Base-by-base conservation (phyloP, 805 yeast species). In the Candida verbasci region DNA sequence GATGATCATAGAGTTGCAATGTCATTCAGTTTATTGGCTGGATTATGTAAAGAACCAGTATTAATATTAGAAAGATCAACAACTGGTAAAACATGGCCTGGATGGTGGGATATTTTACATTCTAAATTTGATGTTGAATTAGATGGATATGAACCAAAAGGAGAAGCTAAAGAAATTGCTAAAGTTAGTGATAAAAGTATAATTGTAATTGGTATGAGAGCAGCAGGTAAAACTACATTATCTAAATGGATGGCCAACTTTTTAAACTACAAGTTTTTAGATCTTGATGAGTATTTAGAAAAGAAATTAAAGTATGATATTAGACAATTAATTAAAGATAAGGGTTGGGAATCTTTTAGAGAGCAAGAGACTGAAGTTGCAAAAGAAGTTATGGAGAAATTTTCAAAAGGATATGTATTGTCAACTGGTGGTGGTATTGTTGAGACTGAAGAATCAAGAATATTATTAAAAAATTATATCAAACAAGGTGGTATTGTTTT, bases 11-110 rank as follows among this genome's bases (percentile, higher is more conserved):
- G 98, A 53, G 97, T 93, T 20, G 98, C 98, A 8, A 93, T 93
- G 98, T 85, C 96, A 39, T 84, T 93, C 61, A 86, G 96, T 3
- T 68, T 93, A 41, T 65, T 93, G 36, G 91, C 96, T 3, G 87
- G 95, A 24, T 68, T 86, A 50, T 73, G 76, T 34, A 55, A 61
- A 30, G 68, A 66, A 3, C 80, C 85, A 1, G 91, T 84, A 1
- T 67, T 79, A 45, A 78, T 93, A 41, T 78, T 82, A 47, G 96
- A 91, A 54, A 79, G 97, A 62, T 76, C 83, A 17, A 87, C 97
- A 56, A 94, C 96, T 1, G 94, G 91, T 39, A 93, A 93, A 66
- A 93, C 98, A 0, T 93, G 98, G 98, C 98, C 98, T 15, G 97
- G 97, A 25, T 93, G 98, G 98, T 93, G 98, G 98, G 98, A 93